Base-by-base conservation (phyloP, 1,284 basidiomycete species). In the Anthracocystis setariae region DNA sequence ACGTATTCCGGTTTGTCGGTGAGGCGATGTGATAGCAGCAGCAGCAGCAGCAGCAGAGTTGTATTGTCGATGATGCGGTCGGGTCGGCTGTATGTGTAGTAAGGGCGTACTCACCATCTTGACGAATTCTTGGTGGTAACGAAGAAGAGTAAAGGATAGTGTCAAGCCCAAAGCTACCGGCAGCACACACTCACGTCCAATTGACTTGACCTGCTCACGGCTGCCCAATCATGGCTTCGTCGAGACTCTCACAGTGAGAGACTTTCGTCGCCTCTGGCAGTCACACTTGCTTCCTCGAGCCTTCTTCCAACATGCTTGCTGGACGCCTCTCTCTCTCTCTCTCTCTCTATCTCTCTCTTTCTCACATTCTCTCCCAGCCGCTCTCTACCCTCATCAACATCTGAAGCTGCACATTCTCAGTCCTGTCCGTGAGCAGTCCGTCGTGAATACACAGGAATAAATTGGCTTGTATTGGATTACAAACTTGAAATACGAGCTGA, bases 41-140 rank as follows among this genome's bases (percentile, higher is more conserved):
- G 65, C 54, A 35, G 46, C 32, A 25, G 49, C 44, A 48, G 48
- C 48, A 32, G 65, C 54, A 35, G 46, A 24, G 44, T 52, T 45
- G 49, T 15, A 5, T 52, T 49, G 57, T 51, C 32, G 55, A 38
- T 67, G 53, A 66, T 67, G 39, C 47, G 64, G 49, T 29, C 37
- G 35, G 21, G 45, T 68, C 51, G 60, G 10, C 18, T 42, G 24
- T 40, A 51, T 52, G 51, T 46, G 46, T 44, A 33, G 51, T 46
- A 46, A 45, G 29, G 39, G 33, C 15, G 15, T 56, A 66, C 69
- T 67, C 50, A 72, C 69, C 69, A 72, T 72, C 69, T 72, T 72
- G 69, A 72, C 55, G 69, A 62, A 62, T 71, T 66, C 69, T 66
- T 72, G 69, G 67, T 70, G 67, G 61, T 70, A 56, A 39, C 67